Evolutionary conservation across 1,284 basidiomycete species (phyloP).

Genomic region (Pholiota adiposa): DNA sequence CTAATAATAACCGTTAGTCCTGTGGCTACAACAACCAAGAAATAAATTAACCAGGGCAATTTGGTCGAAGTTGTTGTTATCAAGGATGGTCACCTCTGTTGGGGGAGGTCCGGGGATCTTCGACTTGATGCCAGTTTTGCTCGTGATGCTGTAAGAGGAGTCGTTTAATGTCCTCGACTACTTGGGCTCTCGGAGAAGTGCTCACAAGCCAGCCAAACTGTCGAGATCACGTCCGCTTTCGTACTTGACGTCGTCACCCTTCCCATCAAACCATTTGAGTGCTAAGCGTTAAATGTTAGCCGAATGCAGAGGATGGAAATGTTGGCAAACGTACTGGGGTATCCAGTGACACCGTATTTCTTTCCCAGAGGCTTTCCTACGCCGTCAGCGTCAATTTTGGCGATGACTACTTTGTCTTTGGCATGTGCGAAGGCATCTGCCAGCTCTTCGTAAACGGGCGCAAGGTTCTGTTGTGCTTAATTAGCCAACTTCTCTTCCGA

Average conservation of each 20-base stretch:
- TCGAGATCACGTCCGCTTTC: conserved; percentile 84
- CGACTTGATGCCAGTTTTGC: conserved; percentile 82
- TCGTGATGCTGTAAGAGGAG: conserved; percentile 57
- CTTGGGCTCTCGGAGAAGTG: conserved; percentile 13
- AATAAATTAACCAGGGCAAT: conserved; percentile 64
- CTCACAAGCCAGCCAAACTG: conserved; percentile 76
- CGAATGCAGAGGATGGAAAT: conserved; percentile 13
- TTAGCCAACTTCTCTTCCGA: not conserved
- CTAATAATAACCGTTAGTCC: conserved; percentile 37
- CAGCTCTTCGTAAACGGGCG: conserved; percentile 87
- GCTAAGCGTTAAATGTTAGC: conserved; percentile 48
- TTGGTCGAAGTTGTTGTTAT: conserved; percentile 75
- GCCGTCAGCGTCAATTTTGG: conserved; percentile 94
- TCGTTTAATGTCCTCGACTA: not conserved
- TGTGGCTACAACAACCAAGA: not conserved
- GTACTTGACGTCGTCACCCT: conserved; percentile 75
- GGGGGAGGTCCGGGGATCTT: conserved; percentile 86
- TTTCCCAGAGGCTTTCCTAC: conserved; percentile 74
- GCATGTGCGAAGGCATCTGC: conserved; percentile 82
- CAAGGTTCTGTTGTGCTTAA: conserved; percentile 67
- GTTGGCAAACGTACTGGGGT: conserved; percentile 68
- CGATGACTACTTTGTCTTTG: conserved; percentile 85
- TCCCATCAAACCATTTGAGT: conserved; percentile 86
- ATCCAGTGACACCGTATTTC: conserved; percentile 82
- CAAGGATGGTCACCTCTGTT: conserved; percentile 72